Evolutionary conservation across 192 early-diverging fungal genomes (phyloP), one percentile per base, ranked within the genome.

Genomic region (Backusella morwellensis): DNA sequence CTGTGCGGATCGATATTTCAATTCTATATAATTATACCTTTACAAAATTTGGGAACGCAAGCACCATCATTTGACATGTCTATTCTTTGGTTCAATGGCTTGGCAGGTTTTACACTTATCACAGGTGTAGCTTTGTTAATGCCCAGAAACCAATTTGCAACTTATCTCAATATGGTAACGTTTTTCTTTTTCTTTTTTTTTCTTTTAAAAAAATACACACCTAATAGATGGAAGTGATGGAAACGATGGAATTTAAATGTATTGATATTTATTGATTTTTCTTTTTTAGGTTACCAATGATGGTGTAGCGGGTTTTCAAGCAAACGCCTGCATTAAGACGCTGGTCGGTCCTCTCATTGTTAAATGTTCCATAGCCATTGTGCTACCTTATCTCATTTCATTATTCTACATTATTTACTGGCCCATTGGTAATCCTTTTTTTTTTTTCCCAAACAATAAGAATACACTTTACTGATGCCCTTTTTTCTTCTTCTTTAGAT

Each of bases 1-100:
- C 4, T 63, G 56, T 63, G 56, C 56, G 56, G 56, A 29, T 29
- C 11, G 3, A 63, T 11, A 29, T 11, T 63, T 63, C 56, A 63
- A 63, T 63, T 63, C 56, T 63, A 63, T 63, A 63, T 63, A 26
- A 63, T 63, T 63, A 63, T 63, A 63, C 56, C 56, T 63, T 26
- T 63, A 4, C 56, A 29, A 14, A 9, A 29, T 63, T 63, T 8
- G 56, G 56, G 56, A 63, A 29, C 56, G 1, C 56, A 63, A 3
- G 56, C 56, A 32, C 56, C 56, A 12, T 63, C 56, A 63, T 63
- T 63, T 63, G 56, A 29, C 56, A 14, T 63, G 11, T 63, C 56
- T 26, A 8, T 63, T 26, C 23, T 63, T 63, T 63, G 56, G 56
- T 9, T 29, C 56, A 63, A 63, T 29, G 56, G 56, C 5, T 12